Conservation (phyloP, 2,329 filamentous ascomycete species). For the Polychaeton citri region DNA sequence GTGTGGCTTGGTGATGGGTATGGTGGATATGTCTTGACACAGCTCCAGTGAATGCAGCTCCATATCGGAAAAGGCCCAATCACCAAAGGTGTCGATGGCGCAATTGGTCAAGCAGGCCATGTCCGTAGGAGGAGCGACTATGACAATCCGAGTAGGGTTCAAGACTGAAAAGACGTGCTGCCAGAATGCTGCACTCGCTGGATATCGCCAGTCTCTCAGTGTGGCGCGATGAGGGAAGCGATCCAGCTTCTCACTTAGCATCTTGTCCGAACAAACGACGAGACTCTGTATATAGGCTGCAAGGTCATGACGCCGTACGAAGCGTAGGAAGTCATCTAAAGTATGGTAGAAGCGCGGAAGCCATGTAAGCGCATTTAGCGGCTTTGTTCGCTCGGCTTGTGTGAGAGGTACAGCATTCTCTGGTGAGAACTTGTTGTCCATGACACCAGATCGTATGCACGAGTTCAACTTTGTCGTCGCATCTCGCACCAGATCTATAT, state of each 20-base stretch:
- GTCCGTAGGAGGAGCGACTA: constrained; percentile 45
- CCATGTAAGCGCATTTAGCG: constrained; percentile 4
- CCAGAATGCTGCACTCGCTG: constrained; percentile 31
- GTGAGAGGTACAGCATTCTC: background rate
- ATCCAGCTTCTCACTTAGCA: constrained; percentile 5
- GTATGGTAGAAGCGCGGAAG: constrained; percentile 11
- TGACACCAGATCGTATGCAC: background rate
- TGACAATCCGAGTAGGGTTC: constrained; percentile 31
- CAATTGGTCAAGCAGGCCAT: constrained; percentile 49
- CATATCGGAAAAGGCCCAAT: constrained; percentile 22
- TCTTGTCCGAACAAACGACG: constrained; percentile 26
- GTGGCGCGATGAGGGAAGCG: constrained; percentile 25
- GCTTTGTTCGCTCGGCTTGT: constrained; percentile 1
- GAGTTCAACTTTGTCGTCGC: background rate
- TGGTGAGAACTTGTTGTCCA: background rate
- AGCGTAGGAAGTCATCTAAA: constrained; percentile 11
- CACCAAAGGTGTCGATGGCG: constrained; percentile 36
- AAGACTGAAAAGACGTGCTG: constrained; percentile 40
- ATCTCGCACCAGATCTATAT: constrained; percentile 3
- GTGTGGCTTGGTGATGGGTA: background rate
- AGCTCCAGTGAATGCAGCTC: constrained; percentile 18
- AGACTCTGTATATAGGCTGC: constrained; percentile 28
- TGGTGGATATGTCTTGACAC: constrained; percentile 1
- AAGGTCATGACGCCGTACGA: constrained; percentile 7
- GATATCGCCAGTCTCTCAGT: constrained; percentile 16